Base-by-base conservation (phyloP, 495 filamentous ascomycete species). In the Pyrenula massariospora region DNA sequence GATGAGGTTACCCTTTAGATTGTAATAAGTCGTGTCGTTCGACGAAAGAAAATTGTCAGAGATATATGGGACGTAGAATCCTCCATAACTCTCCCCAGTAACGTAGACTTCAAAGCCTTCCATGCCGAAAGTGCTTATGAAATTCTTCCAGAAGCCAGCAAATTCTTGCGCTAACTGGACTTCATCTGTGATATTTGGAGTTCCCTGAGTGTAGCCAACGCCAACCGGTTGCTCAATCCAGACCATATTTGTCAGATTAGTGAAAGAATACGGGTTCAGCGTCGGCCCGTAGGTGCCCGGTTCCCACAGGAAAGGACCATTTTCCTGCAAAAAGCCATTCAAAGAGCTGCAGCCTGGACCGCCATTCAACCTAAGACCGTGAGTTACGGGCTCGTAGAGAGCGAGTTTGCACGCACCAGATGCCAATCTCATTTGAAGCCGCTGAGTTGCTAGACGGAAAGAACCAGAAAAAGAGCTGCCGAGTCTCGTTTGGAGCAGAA, bases 291-390 rank as follows among this genome's bases (percentile, higher is more conserved):
- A 79, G 1, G 75, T 79, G 20, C 85, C 85, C 10, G 72, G 73
- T 57, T 77, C 74, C 82, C 83, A 88, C 10, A 77, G 47, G 59
- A 87, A 83, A 0, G 77, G 73, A 0, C 84, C 84, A 65, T 82
- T 88, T 56, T 84, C 83, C 62, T 86, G 82, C 12, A 86, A 68
- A 25, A 89, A 78, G 12, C 81, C 81, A 51, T 82, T 81, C 51
- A 86, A 76, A 1, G 83, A 87, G 58, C 79, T 84, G 65, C 84
- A 86, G 15, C 83, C 83, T 12, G 79, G 80, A 15, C 85, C 84
- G 21, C 85, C 86, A 61, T 88, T 88, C 22, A 88, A 62, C 67
- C n/a, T n/a, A n/a, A n/a, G n/a, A n/a, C n/a, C n/a, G n/a, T n/a
- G n/a, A n/a, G n/a, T n/a, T n/a, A 61, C 62, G 3, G 60, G 62